A percentile compares a stretch with the other conserved stretches of the same genome.
These are phyloP conservation scores for Gardenia jasminoides DNA, from an alignment of 257 asterid species.

Conservation along the genomic window DNA sequence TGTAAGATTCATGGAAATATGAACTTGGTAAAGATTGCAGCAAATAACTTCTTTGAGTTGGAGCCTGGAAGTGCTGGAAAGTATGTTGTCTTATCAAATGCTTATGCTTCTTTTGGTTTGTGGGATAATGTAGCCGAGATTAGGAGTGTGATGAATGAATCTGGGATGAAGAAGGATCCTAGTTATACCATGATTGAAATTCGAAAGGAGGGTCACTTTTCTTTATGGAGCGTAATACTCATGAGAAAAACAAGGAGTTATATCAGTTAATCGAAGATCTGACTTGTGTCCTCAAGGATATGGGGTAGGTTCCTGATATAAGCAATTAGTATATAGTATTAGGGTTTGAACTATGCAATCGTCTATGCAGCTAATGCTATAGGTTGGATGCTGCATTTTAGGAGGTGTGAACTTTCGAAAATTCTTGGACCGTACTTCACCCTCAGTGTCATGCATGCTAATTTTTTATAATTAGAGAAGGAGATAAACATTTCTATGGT, in stretches of 20 bases:
- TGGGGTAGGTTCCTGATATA: no score
- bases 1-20: no score
- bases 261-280: not conserved
- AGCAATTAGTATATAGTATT: slow-evolving; percentile 39
- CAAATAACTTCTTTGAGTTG: no score
- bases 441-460: no score
- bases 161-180: no score
- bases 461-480: not conserved
- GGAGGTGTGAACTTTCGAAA: not conserved
- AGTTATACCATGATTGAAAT: slow-evolving; percentile 94
- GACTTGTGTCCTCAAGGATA: no score
- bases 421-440: not conserved
- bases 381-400: slow-evolving; percentile 3
- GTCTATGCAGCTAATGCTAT: not conserved
- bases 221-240: slow-evolving; percentile 83
- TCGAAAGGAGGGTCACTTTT: slow-evolving; percentile 68
- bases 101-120: no score
- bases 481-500: not conserved
- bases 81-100: slow-evolving; percentile 8
- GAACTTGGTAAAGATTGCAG: no score
- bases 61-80: slow-evolving; percentile 43
- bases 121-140: no score
- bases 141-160: no score
- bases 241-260: slow-evolving; percentile 53
- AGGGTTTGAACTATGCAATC: not conserved